Evolutionary conservation across 306 rosid species (phyloP).

Genomic region (Fragaria ananassa): DNA sequence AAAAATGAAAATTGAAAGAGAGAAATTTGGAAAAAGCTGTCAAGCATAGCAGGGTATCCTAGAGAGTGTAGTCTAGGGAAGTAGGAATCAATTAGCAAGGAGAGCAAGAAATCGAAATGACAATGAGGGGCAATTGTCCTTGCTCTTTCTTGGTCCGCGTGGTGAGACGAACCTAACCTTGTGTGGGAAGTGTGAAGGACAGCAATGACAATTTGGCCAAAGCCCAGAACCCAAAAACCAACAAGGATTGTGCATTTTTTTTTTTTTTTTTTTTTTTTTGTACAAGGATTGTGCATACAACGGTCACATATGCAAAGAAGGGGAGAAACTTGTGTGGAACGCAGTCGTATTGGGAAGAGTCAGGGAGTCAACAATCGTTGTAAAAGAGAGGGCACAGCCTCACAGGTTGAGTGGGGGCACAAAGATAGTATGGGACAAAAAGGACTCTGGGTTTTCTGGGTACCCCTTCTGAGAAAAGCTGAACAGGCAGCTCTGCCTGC

Average conservation of each 20-base stretch:
- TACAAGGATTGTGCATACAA: neutral
- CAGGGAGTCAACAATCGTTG: neutral
- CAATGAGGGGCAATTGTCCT: conserved; percentile 2
- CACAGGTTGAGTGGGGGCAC: neutral
- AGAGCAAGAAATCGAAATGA: neutral
- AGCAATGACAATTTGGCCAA: neutral
- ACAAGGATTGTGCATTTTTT: neutral
- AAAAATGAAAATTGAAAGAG: neutral
- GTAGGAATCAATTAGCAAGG: neutral
- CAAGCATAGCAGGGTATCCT: conserved; percentile 9
- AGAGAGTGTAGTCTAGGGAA: neutral
- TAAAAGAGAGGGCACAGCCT: neutral
- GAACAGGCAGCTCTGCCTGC: neutral
- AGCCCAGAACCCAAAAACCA: neutral
- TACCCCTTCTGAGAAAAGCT: neutral
- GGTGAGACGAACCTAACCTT: neutral
- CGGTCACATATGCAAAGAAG: neutral
- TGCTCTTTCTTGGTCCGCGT: neutral
- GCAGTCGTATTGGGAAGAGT: neutral
- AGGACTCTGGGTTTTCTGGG: neutral
- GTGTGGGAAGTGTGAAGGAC: neutral
- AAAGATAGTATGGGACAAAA: neutral
- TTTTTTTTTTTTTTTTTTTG: too few species aligned
- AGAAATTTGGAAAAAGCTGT: conserved; percentile 1
- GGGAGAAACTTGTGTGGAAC: neutral